Conservation (phyloP, 352 stramenopile species). For the Phytophthora cryptogea region DNA sequence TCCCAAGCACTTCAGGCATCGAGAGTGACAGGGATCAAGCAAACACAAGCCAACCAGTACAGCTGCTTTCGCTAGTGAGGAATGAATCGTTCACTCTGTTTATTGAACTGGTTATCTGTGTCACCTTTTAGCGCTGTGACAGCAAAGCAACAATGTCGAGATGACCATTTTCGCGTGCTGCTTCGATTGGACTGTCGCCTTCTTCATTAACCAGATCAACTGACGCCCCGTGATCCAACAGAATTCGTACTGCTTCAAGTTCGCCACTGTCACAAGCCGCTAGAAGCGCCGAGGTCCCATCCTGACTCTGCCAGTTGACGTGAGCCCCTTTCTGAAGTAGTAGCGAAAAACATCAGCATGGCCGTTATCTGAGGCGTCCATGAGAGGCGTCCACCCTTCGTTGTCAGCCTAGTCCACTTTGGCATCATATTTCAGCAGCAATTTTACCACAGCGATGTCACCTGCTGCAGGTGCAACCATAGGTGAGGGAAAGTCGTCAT, state of each 20-base stretch:
- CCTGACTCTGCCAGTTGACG: background rate
- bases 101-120: too few relatives aligned
- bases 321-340: conserved; percentile 9
- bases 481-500: background rate
- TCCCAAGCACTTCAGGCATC: background rate
- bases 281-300: too few relatives aligned
- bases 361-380: background rate
- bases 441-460: background rate
- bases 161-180: conserved; percentile 4
- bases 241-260: too few relatives aligned
- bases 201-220: too few relatives aligned
- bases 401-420: background rate
- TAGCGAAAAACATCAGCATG: conserved; percentile 3
- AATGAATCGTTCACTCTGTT: too few relatives aligned
- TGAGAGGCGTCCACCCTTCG: background rate
- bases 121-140: too few relatives aligned
- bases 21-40: background rate
- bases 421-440: background rate
- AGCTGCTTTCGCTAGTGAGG: too few relatives aligned
- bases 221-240: too few relatives aligned
- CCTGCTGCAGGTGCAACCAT: background rate
- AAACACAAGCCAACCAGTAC: too few relatives aligned
- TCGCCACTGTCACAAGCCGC: too few relatives aligned
- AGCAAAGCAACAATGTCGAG: conserved; percentile 2
- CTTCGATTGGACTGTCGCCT: too few relatives aligned